A percentile compares a stretch with the other conserved stretches of the same genome.
These are phyloP conservation scores for Priceomyces fermenticarens DNA, from an alignment of 805 yeast species.

Conservation along the genomic window DNA sequence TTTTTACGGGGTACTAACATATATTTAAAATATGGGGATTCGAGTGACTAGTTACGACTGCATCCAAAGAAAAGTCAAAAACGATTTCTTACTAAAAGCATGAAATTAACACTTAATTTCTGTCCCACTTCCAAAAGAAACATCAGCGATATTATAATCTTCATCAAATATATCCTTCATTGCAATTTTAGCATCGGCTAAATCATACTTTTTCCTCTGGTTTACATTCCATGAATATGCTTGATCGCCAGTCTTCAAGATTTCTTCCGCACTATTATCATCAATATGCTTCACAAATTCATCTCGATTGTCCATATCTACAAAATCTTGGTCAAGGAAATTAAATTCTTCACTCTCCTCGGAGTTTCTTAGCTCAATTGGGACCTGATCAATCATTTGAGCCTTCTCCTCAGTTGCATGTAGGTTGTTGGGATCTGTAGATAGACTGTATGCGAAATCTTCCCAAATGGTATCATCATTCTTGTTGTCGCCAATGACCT, in stretches of 20 bases:
- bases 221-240: conserved; percentile 7
- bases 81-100: neutral
- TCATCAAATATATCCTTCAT: conserved; percentile 7
- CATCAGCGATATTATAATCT: conserved; percentile 6
- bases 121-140: conserved; percentile 9
- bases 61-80: conserved; percentile 1
- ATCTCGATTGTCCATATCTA: conserved; percentile 2
- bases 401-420: neutral
- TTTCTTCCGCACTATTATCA: conserved; percentile 1
- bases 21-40: conserved; percentile 3
- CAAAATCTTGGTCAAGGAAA: conserved; percentile 4
- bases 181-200: conserved; percentile 3
- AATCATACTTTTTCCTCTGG: conserved; percentile 2
- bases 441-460: no score
- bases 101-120: conserved; percentile 9
- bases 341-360: conserved; percentile 5
- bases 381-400: conserved; percentile 3
- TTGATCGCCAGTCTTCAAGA: neutral
- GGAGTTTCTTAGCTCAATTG: conserved; percentile 6
- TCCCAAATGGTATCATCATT: no score
- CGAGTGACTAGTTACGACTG: conserved; percentile 1
- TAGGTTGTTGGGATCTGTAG: no score
- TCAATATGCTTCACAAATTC: conserved; percentile 3
- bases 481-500: no score
- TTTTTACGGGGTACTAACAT: neutral